Base-by-base conservation (phyloP, 1,139 yeast genomes). In the Hanseniaspora gamundiae region DNA sequence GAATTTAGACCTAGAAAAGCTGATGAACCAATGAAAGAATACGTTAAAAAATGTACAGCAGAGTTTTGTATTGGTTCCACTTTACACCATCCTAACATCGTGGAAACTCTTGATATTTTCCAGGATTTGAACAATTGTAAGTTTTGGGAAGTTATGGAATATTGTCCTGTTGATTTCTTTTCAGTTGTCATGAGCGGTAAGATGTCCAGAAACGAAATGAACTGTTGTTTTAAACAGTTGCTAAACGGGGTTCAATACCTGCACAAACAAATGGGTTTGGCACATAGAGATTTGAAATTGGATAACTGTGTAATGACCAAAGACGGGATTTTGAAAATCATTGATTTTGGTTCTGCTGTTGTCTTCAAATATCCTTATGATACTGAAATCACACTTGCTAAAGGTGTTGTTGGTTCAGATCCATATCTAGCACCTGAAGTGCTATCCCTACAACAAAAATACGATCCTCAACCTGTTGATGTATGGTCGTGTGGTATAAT, bases 341-440 rank as follows among this genome's bases (percentile, higher is more conserved):
- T 91, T 56, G 99, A 91, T 63, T 91, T 91, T 64, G 99, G 99
- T 14, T 81, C 94, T 46, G 95, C 98, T 0, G 91, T 84, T 16
- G 95, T 93, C 20, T 91, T 87, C 69, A 80, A 78, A 58, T 91
- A 88, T 60, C 97, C 97, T 1, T 84, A 83, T 61, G 93, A 87
- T 55, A 78, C 76, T 43, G 75, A 74, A 42, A 71, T 85, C 42
- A 86, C 86, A 39, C 73, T 76, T 53, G 88, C 95, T 42, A 88
- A 82, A 52, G 98, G 98, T 6, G 81, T 91, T 51, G 96, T 91
- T 44, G 99, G 99, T 5, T 85, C 95, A 9, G 99, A 93, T 64
- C 99, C 99, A 4, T 91, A 91, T 59, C 72, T 91, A 57, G 97
- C 98, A 1, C 98, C 99, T 0, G 99, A 91, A 62, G 96, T 88